Evolutionary conservation across 306 rosid genomes (phyloP).

Genomic region (Lupinus albus): DNA sequence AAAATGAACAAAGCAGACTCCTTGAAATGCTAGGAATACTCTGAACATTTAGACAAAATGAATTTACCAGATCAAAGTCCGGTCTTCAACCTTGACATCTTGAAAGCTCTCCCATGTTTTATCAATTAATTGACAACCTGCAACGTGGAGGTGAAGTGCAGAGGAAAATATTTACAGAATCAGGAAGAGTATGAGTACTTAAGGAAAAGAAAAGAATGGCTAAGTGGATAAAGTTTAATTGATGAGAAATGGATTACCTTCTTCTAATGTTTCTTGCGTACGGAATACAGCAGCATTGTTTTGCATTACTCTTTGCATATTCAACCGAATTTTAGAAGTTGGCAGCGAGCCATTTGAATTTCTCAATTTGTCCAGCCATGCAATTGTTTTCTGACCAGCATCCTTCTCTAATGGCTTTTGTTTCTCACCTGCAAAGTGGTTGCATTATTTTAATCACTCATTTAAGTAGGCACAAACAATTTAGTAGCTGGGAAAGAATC

Average conservation of each 20-base stretch:
- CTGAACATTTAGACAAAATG: not conserved
- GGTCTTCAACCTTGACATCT: slow-evolving; percentile 73
- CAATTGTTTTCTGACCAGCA: slow-evolving; percentile 90
- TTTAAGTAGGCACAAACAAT: not conserved
- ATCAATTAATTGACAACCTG: slow-evolving; percentile 77
- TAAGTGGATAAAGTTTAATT: no score
- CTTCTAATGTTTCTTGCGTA: slow-evolving; percentile 88
- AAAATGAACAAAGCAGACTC: slow-evolving; percentile 8
- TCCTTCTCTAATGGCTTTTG: slow-evolving; percentile 88
- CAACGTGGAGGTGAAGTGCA: slow-evolving; percentile 24
- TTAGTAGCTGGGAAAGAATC: slow-evolving; percentile 23
- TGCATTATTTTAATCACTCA: slow-evolving; percentile 12
- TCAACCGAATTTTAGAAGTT: slow-evolving; percentile 82
- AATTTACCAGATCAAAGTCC: slow-evolving; percentile 74
- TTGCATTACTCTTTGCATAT: slow-evolving; percentile 98
- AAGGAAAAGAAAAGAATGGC: not conserved
- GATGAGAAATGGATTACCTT: slow-evolving; percentile 61
- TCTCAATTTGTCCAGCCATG: slow-evolving; percentile 92
- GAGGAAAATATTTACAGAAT: slow-evolving; percentile 13
- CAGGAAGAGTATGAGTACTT: slow-evolving; percentile 6
- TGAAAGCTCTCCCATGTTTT: slow-evolving; percentile 71
- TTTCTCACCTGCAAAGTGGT: slow-evolving; percentile 64
- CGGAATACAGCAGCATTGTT: slow-evolving; percentile 98
- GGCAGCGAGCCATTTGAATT: no score
- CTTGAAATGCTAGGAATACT: not conserved